Evolutionary conservation across 257 asterid species (phyloP), one percentile per base, ranked within the genome.

Genomic region (Perilla frutescens): DNA sequence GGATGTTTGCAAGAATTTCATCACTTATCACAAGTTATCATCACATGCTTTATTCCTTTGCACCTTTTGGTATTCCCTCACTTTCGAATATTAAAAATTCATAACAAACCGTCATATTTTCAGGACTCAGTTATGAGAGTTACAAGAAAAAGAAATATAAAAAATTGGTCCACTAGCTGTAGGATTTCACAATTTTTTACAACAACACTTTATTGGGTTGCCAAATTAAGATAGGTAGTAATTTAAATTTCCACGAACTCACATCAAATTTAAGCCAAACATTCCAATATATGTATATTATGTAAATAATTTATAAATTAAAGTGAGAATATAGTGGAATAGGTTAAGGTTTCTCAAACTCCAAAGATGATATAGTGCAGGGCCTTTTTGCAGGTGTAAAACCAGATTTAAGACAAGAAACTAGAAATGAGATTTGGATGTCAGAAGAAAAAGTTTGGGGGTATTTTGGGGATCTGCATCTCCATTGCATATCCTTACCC

Each of bases 351-450:
- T 68, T 69, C 72, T 81, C 87, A 75, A 81, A 84, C 45, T 76
- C 61, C 82, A 68, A 81, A 74, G 80, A 75, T 75, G 84, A 84
- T 84, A 72, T 78, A 66, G 57, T 54, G 73, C 73, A 64, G 70
- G 74, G n/a, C n/a, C n/a, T n/a, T n/a, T n/a, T n/a, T n/a, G n/a
- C n/a, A n/a, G n/a, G n/a, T n/a, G n/a, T 48, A 48, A 3, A 57
- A 39, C n/a, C 1, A 29, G 43, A 49, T 14, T 58, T 37, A 61
- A 45, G 55, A 64, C 70, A 62, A 43, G 66, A 60, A 6, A 44
- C 40, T 14, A 47, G 50, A 45, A 66, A 4, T 56, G 3, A 41
- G 70, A 9, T 13, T 59, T 39, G 11, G 53, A 44, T 62, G 70
- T 63, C 61, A 61, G 82, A 62, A 12, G 8, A 8, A 73, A 76